Evolutionary conservation across 2,329 filamentous ascomycete genomes (phyloP).

Genomic region (Colletotrichum sp.): DNA sequence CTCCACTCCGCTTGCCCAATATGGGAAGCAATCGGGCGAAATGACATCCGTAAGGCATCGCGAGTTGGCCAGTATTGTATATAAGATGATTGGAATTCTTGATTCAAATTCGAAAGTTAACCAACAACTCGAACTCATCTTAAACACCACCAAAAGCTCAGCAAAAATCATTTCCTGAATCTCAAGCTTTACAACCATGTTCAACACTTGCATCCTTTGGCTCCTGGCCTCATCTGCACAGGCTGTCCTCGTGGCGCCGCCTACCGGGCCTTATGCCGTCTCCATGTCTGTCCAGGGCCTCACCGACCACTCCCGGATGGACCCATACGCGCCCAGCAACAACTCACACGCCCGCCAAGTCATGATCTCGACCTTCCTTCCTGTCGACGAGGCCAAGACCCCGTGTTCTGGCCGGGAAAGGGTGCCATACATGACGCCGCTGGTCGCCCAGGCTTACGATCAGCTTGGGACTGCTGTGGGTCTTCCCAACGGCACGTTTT

Average conservation of each 20-base stretch:
- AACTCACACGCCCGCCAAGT: constrained; percentile 29
- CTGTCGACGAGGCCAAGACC: constrained; percentile 25
- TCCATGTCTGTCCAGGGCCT: constrained; percentile 28
- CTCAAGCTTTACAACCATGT: constrained; percentile 21
- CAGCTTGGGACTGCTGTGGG: constrained; percentile 28
- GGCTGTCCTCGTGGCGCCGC: constrained; percentile 31
- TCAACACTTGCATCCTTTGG: constrained; percentile 17
- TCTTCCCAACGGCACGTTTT: constrained; percentile 34
- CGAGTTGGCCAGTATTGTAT: not conserved
- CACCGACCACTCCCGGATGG: constrained; percentile 34
- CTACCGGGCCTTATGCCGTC: constrained; percentile 34
- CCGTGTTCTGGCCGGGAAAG: constrained; percentile 22
- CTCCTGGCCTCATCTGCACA: constrained; percentile 19
- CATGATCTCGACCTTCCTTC: constrained; percentile 35
- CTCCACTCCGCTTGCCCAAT: not conserved
- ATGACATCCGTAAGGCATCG: not conserved
- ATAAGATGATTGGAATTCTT: not conserved
- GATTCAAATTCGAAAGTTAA: not conserved
- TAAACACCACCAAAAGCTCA: not conserved
- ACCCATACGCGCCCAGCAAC: constrained; percentile 30
- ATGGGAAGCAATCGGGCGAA: not conserved
- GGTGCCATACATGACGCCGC: constrained; percentile 38
- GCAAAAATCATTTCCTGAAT: not conserved
- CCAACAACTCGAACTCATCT: not conserved
- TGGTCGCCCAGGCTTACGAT: constrained; percentile 34